Percentiles rank a stretch among this genome's conserved stretches.
phyloP scores from a whole-genome alignment of 1,139 yeast species.

The Kodamaea ohmeri region DNA sequence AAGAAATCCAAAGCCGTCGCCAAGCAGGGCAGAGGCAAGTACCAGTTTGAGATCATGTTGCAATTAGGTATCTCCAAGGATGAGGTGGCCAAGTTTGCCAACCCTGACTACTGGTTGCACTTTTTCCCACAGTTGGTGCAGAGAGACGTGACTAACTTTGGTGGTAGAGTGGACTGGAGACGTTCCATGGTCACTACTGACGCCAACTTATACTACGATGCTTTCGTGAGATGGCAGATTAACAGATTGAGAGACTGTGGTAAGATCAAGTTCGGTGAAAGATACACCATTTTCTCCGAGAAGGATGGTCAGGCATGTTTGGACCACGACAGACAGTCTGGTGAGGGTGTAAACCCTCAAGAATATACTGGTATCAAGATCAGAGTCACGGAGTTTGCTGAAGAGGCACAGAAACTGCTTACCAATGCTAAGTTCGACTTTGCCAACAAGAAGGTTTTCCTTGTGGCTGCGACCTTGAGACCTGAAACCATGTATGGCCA shows the following conservation, averaged over 20 bases:
- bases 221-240: slow-evolving; percentile 96
- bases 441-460: slow-evolving; percentile 61
- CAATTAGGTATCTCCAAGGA: slow-evolving; percentile 84
- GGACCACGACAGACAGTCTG: slow-evolving; percentile 97
- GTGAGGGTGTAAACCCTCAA: slow-evolving; percentile 97
- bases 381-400: slow-evolving; percentile 59
- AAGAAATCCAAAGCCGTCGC: slow-evolving; percentile 92
- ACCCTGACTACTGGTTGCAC: slow-evolving; percentile 82
- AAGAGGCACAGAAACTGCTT: slow-evolving; percentile 51
- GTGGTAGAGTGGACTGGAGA: slow-evolving; percentile 98
- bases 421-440: slow-evolving; percentile 45
- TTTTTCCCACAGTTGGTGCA: slow-evolving; percentile 91
- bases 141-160: slow-evolving; percentile 75
- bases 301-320: slow-evolving; percentile 99
- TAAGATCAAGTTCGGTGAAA: slow-evolving; percentile 95
- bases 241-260: slow-evolving; percentile 81
- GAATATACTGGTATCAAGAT: slow-evolving; percentile 95
- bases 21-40: slow-evolving; percentile 90
- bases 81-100: slow-evolving; percentile 85
- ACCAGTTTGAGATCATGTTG: slow-evolving; percentile 93
- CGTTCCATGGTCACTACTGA: slow-evolving; percentile 95
- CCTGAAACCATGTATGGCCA: slow-evolving; percentile 99
- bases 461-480: slow-evolving; percentile 96
- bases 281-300: slow-evolving; percentile 95
- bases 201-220: slow-evolving; percentile 90